Evolutionary conservation across 2,329 filamentous ascomycete genomes (phyloP), one percentile per base, ranked within the genome.

Genomic region (Trichothecium sympodiale): DNA sequence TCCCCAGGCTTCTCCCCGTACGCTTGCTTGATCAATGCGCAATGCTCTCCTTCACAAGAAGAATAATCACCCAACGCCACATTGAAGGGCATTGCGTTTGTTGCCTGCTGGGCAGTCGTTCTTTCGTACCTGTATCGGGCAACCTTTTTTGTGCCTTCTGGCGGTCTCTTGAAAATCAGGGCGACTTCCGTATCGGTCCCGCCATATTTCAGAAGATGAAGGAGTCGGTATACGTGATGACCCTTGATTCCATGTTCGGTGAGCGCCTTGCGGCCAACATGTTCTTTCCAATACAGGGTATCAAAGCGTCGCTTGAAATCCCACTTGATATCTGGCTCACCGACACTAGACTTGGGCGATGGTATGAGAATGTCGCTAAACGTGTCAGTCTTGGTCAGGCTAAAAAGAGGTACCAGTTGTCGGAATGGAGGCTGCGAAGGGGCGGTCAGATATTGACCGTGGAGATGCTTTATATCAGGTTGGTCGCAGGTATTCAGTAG

Each of bases 351-450:
- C 10, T 40, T 36, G 35, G 46, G 68, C 63, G 74, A 49, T 0
- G 85, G 84, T 35, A 87, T 80, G 16, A 88, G 57, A 25, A 93
- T 83, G 51, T 93, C 85, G 43, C 71, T 75, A 57, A 83, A 89
- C 4, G 77, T 77, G 31, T 72, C 66, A 2, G 79, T 74, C 46
- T 85, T 86, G 33, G 76, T 79, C 39, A 82, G 70, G 42, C 83
- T 83, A 57, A 91, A 91, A 9, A 91, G 62, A 0, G 85, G 85
- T 3, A 82, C 57, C 4, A 91, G 64, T 15, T 78, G 65, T 41
- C 74, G 69, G 1, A 80, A 70, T 0, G 77, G 71, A 33, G 74
- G 71, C 42, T 75, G 65, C 1, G 71, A 65, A 7, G 80, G 71
- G 0, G 80, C 72, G 0, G 72, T 75, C 29, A 83, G 65, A 51